Percentiles rank a stretch among this genome's conserved stretches.
Conservation (phyloP, 2,329 filamentous ascomycete species). For the Colletotrichum salicis region DNA sequence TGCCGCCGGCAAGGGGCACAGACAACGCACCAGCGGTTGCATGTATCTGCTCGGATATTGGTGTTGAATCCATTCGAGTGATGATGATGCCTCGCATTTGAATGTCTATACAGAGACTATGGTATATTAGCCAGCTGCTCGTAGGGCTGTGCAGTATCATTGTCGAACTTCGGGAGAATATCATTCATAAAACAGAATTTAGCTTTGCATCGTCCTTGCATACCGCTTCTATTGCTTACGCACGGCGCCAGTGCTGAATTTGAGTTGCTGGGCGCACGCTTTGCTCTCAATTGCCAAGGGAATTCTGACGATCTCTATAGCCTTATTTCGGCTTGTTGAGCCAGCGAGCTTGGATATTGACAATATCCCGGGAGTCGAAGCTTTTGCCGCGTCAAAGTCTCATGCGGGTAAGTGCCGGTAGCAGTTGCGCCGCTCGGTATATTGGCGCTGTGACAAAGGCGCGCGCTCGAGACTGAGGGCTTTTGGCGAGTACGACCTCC, state of each 20-base stretch:
- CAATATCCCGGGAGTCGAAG: conserved; percentile 3
- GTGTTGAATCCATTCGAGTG: background rate
- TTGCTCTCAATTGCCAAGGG: conserved; percentile 32
- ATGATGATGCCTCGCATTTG: background rate
- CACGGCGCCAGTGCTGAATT: conserved; percentile 5
- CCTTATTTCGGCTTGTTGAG: conserved; percentile 9
- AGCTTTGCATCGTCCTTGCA: background rate
- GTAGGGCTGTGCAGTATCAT: too few species aligned
- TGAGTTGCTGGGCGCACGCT: conserved; percentile 29
- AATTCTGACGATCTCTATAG: conserved; percentile 23
- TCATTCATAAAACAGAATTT: too few species aligned
- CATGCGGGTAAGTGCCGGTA: background rate
- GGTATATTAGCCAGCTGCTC: background rate
- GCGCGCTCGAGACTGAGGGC: background rate
- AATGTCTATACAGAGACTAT: background rate
- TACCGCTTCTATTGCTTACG: conserved; percentile 12
- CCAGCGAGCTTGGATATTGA: background rate
- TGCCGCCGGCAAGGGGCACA: conserved; percentile 15
- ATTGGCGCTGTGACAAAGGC: background rate
- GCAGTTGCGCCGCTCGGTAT: background rate
- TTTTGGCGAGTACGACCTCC: conserved; percentile 13
- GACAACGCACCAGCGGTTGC: conserved; percentile 10
- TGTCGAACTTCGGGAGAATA: too few species aligned
- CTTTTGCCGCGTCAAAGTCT: conserved; percentile 17
- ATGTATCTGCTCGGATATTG: too few species aligned